Conservation (phyloP, 2,329 filamentous ascomycete genomes). For the Trichoderma sp. region DNA sequence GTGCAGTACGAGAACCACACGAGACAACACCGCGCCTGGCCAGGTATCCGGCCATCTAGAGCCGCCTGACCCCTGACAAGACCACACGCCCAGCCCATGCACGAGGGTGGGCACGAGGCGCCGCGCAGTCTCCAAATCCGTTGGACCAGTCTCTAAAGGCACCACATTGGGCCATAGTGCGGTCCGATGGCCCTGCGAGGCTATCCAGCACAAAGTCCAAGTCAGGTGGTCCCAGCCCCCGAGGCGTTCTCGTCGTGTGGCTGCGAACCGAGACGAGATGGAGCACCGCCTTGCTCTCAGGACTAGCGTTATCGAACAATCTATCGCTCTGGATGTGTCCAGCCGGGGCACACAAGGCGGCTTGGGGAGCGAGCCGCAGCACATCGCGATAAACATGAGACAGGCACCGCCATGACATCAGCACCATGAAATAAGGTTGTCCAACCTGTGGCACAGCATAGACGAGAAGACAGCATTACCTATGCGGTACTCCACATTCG, state of each 20-base stretch:
- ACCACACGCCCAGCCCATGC: not conserved
- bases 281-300: conserved; percentile 17
- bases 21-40: not conserved
- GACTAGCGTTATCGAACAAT: not conserved
- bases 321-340: not conserved
- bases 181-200: conserved; percentile 6
- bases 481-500: not conserved
- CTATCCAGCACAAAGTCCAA: conserved; percentile 12
- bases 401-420: conserved; percentile 21
- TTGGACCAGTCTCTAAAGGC: not conserved
- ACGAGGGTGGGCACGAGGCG: conserved; percentile 19
- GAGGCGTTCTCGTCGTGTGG: conserved; percentile 20
- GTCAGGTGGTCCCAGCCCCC: conserved; percentile 23
- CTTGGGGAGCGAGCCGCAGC: conserved; percentile 19
- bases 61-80: conserved; percentile 11
- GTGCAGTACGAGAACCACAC: not conserved
- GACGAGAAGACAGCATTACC: not conserved
- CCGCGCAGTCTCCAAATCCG: conserved; percentile 9
- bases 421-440: not conserved
- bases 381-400: conserved; percentile 19
- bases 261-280: not conserved
- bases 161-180: conserved; percentile 10
- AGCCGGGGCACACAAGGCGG: not conserved
- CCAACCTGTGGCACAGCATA: conserved; percentile 1
- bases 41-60: conserved; percentile 19